These are phyloP conservation scores for Botrytis byssoidea DNA, from an alignment of 2,329 filamentous ascomycete genomes.

Conservation along the genomic window DNA sequence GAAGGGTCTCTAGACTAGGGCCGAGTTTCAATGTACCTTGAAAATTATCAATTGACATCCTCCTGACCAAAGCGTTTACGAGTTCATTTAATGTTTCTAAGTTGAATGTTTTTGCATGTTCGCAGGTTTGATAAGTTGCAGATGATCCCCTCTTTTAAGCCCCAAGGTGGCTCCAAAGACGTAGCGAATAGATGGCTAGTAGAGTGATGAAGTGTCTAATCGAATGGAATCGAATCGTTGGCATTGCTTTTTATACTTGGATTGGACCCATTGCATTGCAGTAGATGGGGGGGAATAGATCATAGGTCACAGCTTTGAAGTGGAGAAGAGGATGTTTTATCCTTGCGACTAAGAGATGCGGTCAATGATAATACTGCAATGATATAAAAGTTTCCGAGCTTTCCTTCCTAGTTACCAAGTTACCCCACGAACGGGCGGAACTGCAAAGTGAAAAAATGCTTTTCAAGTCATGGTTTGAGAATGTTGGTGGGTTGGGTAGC, in stretches of 20 bases:
- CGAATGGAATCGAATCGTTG: slow-evolving; percentile 1
- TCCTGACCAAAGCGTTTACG: slow-evolving; percentile 23
- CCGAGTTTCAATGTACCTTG: slow-evolving; percentile 34
- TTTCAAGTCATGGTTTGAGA: not conserved
- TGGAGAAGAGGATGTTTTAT: not conserved
- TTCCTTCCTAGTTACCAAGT: not conserved
- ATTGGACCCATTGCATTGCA: not conserved
- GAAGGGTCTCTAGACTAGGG: slow-evolving; percentile 34
- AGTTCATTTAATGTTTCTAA: not conserved
- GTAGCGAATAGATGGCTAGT: not conserved
- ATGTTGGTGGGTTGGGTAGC: not conserved
- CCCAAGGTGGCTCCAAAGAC: not conserved
- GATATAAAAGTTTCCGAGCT: not conserved
- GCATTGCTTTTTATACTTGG: not conserved
- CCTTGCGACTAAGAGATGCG: not conserved
- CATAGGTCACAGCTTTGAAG: slow-evolving; percentile 8
- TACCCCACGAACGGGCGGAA: not conserved
- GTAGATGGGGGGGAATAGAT: not conserved
- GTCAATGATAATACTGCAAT: not conserved
- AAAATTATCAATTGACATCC: slow-evolving; percentile 32
- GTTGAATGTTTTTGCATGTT: not conserved
- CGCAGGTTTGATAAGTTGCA: not conserved
- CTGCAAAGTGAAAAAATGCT: not conserved
- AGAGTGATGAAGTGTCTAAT: slow-evolving; percentile 10
- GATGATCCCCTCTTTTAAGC: not conserved